Percentiles rank a stretch among this genome's conserved stretches.
phyloP scores from a whole-genome alignment of 2,329 filamentous ascomycete genomes.

The Fusarium sp. region DNA sequence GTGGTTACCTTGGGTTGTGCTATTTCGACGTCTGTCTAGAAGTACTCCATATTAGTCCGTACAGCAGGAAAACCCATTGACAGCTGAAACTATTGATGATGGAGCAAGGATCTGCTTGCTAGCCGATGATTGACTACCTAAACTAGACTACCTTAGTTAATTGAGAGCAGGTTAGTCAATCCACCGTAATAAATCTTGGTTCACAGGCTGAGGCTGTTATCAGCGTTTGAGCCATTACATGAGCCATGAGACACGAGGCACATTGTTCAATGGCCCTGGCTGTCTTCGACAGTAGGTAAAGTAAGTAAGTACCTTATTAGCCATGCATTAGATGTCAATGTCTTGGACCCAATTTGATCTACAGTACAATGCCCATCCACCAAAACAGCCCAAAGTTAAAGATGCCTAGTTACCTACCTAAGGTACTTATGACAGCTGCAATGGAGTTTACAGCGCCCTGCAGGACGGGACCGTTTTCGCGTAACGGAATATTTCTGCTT shows the following conservation, averaged over 20 bases:
- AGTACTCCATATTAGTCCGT: neutral
- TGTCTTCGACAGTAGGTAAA: neutral
- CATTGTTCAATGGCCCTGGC: neutral
- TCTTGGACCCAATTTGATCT: neutral
- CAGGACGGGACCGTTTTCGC: neutral
- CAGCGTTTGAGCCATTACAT: neutral
- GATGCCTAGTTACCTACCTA: neutral
- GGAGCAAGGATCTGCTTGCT: slow-evolving; percentile 2
- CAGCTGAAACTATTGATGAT: slow-evolving; percentile 17
- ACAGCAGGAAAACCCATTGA: slow-evolving; percentile 1
- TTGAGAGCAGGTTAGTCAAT: neutral
- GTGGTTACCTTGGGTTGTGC: neutral
- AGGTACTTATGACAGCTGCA: neutral
- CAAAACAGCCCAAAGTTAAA: neutral
- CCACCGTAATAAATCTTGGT: slow-evolving; percentile 7
- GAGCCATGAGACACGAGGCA: neutral
- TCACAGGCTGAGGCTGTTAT: neutral
- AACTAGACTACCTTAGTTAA: neutral
- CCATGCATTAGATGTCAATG: neutral
- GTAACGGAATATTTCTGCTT: neutral
- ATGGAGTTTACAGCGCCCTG: neutral
- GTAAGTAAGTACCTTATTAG: too few relatives aligned
- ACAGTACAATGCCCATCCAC: neutral
- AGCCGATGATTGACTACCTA: neutral
- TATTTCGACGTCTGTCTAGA: neutral